phyloP scores from a whole-genome alignment of 495 filamentous ascomycete genomes.

The Glarea lozoyensis region DNA sequence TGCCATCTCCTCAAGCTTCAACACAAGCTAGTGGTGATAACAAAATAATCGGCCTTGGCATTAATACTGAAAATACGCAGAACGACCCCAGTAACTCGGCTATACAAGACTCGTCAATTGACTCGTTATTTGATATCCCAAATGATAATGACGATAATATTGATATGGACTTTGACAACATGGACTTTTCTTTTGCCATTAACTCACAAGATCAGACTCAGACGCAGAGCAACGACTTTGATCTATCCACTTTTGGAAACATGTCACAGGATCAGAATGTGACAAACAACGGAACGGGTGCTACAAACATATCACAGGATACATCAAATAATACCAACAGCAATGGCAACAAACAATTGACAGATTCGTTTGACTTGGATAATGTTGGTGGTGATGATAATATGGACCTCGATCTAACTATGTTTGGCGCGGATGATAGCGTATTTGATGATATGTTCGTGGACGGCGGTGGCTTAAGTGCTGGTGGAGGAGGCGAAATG shows the following conservation, averaged over 20 bases:
- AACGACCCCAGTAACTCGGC: slow-evolving; percentile 5
- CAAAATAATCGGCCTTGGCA: slow-evolving; percentile 13
- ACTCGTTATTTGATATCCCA: slow-evolving; percentile 16
- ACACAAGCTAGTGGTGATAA: background rate
- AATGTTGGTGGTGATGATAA: slow-evolving; percentile 7
- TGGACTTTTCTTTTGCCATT: slow-evolving; percentile 10
- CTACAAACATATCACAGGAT: too few species aligned
- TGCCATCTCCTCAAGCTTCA: slow-evolving; percentile 8
- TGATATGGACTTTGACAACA: slow-evolving; percentile 14
- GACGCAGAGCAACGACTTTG: slow-evolving; percentile 15
- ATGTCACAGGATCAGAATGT: slow-evolving; percentile 18
- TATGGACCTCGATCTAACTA: slow-evolving; percentile 11
- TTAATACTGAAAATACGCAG: slow-evolving; percentile 5
- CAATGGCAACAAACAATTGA: slow-evolving; percentile 1
- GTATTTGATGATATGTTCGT: slow-evolving; percentile 19
- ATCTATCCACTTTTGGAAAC: slow-evolving; percentile 19
- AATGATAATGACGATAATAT: slow-evolving; percentile 8
- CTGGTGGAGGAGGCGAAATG: slow-evolving; percentile 10
- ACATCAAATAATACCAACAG: slow-evolving; percentile 4
- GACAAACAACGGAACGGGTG: slow-evolving; percentile 5
- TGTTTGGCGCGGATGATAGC: slow-evolving; percentile 12
- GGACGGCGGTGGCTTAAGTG: slow-evolving; percentile 1
- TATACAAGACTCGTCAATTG: slow-evolving; percentile 6
- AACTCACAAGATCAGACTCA: slow-evolving; percentile 3
- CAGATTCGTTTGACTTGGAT: slow-evolving; percentile 5